phyloP scores from a whole-genome alignment of 495 filamentous ascomycete species.

The Echria macrotheca region DNA sequence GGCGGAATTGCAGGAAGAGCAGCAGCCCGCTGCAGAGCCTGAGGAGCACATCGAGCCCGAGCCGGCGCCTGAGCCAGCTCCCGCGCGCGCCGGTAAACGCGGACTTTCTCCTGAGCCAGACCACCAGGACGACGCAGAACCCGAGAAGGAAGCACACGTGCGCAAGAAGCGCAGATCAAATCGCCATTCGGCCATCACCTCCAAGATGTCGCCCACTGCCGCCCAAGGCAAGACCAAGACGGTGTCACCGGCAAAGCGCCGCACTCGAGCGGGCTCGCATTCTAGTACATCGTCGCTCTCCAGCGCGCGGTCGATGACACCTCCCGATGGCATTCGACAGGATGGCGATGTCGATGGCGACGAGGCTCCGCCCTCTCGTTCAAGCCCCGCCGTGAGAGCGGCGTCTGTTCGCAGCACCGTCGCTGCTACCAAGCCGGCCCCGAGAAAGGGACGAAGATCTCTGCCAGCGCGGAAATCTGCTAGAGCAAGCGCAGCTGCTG shows the following conservation, averaged over 20 bases:
- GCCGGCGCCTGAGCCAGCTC: background rate
- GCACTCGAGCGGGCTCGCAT: slow-evolving; percentile 20
- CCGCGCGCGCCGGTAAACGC: slow-evolving; percentile 6
- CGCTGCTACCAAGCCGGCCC: background rate
- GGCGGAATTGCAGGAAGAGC: background rate
- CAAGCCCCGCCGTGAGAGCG: slow-evolving; percentile 4
- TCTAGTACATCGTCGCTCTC: slow-evolving; percentile 32
- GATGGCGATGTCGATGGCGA: slow-evolving; percentile 9
- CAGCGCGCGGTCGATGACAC: slow-evolving; percentile 28
- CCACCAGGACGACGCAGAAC: background rate
- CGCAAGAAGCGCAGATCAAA: slow-evolving; percentile 30
- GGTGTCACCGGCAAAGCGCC: slow-evolving; percentile 21
- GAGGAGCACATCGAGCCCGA: slow-evolving; percentile 1
- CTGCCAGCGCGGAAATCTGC: slow-evolving; percentile 30
- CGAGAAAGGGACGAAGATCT: background rate
- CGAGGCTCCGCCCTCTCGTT: slow-evolving; percentile 20
- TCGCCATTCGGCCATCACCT: slow-evolving; percentile 12
- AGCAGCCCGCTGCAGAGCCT: background rate
- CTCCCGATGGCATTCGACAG: slow-evolving; percentile 17
- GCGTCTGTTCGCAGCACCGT: slow-evolving; percentile 13
- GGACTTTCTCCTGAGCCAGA: background rate
- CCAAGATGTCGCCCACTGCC: slow-evolving; percentile 20
- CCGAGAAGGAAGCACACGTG: slow-evolving; percentile 15
- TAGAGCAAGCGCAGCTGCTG: slow-evolving; percentile 26
- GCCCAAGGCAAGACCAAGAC: slow-evolving; percentile 20